phyloP scores from a whole-genome alignment of 306 rosid genomes.

The Glycyrrhiza uralensis region DNA sequence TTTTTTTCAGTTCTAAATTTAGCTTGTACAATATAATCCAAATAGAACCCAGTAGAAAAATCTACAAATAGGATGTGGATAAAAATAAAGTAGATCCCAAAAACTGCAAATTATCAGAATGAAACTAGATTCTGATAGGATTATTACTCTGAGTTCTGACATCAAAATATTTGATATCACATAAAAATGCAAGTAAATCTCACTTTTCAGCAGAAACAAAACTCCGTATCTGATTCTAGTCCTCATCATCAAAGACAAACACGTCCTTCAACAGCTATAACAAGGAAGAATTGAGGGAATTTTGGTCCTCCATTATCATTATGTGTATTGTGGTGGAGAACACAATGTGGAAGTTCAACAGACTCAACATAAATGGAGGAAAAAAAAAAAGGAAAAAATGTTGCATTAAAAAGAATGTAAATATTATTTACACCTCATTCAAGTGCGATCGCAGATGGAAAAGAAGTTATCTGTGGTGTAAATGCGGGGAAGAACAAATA shows the following conservation, averaged over 20 bases:
- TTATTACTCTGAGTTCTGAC: neutral
- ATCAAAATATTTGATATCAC: neutral
- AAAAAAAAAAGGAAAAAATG: neutral
- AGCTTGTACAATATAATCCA: conserved; percentile 31
- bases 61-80: conserved; percentile 29
- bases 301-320: conserved; percentile 5
- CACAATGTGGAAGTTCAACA: neutral
- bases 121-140: neutral
- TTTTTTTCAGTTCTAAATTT: conserved; percentile 35
- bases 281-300: neutral
- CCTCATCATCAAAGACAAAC: conserved; percentile 13
- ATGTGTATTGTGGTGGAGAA: neutral
- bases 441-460: conserved; percentile 7
- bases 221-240: neutral
- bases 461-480: neutral
- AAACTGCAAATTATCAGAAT: neutral
- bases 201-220: conserved; percentile 1
- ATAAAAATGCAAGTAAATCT: conserved; percentile 4
- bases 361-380: neutral
- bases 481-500: neutral
- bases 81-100: neutral
- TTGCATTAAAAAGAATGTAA: neutral
- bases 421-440: conserved; percentile 30
- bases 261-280: neutral
- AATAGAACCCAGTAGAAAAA: conserved; percentile 22